Conservation (phyloP, 2,329 filamentous ascomycete species). For the Trichoderma oligosporum region DNA sequence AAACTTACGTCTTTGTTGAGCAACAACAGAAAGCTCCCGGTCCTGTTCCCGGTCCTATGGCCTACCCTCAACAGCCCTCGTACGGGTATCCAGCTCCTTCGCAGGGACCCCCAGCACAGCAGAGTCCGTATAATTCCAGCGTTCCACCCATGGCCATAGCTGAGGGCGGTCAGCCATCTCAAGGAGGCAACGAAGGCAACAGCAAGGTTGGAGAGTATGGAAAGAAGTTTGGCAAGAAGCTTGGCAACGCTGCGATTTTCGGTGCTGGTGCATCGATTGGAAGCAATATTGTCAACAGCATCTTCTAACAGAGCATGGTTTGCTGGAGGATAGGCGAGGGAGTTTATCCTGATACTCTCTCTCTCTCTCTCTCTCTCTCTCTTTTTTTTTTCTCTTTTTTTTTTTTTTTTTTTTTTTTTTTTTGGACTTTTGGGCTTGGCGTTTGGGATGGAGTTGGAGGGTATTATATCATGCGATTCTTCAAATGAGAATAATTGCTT, state of each 20-base stretch:
- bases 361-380: not conserved
- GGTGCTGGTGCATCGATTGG: conserved; percentile 90
- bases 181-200: conserved; percentile 38
- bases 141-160: conserved; percentile 73
- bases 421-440: not conserved
- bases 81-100: conserved; percentile 27
- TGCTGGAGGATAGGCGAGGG: not conserved
- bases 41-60: conserved; percentile 29
- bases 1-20: conserved; percentile 77
- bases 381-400: not conserved
- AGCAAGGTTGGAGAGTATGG: conserved; percentile 68
- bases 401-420: not conserved
- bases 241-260: conserved; percentile 76
- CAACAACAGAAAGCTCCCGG: conserved; percentile 48
- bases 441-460: not conserved
- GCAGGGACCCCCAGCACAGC: conserved; percentile 44
- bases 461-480: no score
- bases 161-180: conserved; percentile 44
- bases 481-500: not conserved
- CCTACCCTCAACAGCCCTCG: conserved; percentile 38
- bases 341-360: not conserved
- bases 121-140: conserved; percentile 63
- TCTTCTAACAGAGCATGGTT: conserved; percentile 57
- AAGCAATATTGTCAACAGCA: conserved; percentile 83
- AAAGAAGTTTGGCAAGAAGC: conserved; percentile 96